These are phyloP conservation scores for Pseudogymnoascus sp. DNA, from an alignment of 2,329 filamentous ascomycete species.

Conservation along the genomic window DNA sequence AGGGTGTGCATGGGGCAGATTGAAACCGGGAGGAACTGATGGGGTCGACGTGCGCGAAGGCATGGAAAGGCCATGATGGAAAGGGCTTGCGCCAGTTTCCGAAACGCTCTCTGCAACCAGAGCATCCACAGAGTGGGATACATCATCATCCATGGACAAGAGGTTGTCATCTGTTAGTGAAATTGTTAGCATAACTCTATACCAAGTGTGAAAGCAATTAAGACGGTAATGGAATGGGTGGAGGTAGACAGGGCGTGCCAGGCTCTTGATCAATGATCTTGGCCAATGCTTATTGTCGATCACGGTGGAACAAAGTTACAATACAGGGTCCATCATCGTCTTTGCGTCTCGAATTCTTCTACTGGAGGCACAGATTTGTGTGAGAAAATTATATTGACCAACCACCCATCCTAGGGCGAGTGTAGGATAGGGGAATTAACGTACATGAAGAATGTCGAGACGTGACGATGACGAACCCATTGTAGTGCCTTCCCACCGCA, in stretches of 20 bases:
- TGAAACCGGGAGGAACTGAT: slow-evolving; percentile 43
- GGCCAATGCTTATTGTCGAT: slow-evolving; percentile 12
- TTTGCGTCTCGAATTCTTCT: slow-evolving; percentile 35
- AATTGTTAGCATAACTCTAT: slow-evolving; percentile 19
- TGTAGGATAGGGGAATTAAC: slow-evolving; percentile 46
- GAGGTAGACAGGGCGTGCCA: slow-evolving; percentile 1
- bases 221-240: not conserved
- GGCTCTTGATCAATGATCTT: slow-evolving; percentile 16
- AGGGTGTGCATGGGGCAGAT: slow-evolving; percentile 34
- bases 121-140: slow-evolving; percentile 58
- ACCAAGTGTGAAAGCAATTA: not conserved
- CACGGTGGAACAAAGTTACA: slow-evolving; percentile 34
- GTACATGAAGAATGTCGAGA: slow-evolving; percentile 53
- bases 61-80: slow-evolving; percentile 17
- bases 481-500: slow-evolving; percentile 21
- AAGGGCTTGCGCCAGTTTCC: slow-evolving; percentile 18
- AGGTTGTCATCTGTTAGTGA: slow-evolving; percentile 52
- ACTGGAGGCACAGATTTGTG: slow-evolving; percentile 34
- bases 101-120: slow-evolving; percentile 52
- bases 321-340: slow-evolving; percentile 57
- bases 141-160: slow-evolving; percentile 53
- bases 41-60: slow-evolving; percentile 31
- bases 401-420: slow-evolving; percentile 29
- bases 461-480: slow-evolving; percentile 66
- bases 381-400: slow-evolving; percentile 45